phyloP scores from a whole-genome alignment of 306 rosid species.

The Lagenaria siceraria region DNA sequence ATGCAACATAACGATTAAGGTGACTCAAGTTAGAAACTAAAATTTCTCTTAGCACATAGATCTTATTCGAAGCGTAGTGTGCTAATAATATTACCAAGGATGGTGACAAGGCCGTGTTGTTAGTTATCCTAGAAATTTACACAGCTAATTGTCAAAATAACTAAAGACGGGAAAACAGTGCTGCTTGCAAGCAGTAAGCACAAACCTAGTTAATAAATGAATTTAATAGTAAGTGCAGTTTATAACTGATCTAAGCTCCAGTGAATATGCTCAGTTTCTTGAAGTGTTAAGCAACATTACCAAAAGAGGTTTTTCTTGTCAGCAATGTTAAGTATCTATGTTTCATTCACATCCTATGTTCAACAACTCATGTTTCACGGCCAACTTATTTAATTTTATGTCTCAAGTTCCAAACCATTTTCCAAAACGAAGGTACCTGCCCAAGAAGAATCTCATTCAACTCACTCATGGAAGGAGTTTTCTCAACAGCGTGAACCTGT shows the following conservation, averaged over 20 bases:
- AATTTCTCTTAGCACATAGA: not conserved
- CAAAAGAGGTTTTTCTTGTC: not conserved
- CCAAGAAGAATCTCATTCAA: slow-evolving; percentile 87
- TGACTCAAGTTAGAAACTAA: not conserved
- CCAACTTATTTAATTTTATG: not conserved
- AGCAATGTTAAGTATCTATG: not conserved
- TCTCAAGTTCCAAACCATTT: not conserved
- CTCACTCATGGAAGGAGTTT: slow-evolving; percentile 98
- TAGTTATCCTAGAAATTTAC: not conserved
- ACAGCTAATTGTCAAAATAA: not conserved
- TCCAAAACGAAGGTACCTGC: slow-evolving; percentile 44
- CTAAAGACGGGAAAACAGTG: not conserved
- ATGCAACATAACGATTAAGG: slow-evolving; percentile 7
- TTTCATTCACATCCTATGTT: not conserved
- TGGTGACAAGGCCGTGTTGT: not conserved
- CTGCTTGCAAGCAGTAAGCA: not conserved
- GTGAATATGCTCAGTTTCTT: not conserved
- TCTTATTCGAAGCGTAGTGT: not conserved
- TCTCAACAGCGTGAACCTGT: slow-evolving; percentile 92
- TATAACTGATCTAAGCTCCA: not conserved
- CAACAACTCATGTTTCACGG: not conserved
- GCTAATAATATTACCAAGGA: not conserved
- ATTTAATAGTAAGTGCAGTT: not conserved
- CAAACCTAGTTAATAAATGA: not conserved
- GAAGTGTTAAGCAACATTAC: not conserved